Evolutionary conservation across 495 filamentous ascomycete genomes (phyloP).

Genomic region (Talaromyces nanjingensis): DNA sequence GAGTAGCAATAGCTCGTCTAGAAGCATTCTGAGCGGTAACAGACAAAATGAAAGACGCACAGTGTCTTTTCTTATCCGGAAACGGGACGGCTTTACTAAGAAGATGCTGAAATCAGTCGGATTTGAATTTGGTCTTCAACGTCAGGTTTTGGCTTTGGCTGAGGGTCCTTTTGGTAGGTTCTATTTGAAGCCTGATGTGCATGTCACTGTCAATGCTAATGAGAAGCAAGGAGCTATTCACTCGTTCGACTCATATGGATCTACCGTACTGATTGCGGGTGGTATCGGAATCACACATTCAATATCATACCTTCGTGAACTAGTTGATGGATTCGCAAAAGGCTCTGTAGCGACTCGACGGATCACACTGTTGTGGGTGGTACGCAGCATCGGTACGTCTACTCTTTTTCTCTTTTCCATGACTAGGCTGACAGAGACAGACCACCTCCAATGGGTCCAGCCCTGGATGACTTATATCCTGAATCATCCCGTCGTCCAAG

Average conservation of each 20-base stretch:
- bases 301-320: slow-evolving; percentile 45
- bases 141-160: slow-evolving; percentile 40
- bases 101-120: slow-evolving; percentile 40
- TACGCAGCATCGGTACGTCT: slow-evolving; percentile 30
- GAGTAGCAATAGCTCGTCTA: slow-evolving; percentile 28
- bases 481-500: slow-evolving; percentile 22
- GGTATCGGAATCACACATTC: slow-evolving; percentile 57
- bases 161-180: slow-evolving; percentile 50
- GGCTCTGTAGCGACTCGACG: slow-evolving; percentile 37
- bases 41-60: slow-evolving; percentile 24
- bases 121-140: slow-evolving; percentile 28
- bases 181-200: neutral
- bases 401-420: neutral
- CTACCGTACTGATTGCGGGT: slow-evolving; percentile 47
- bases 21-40: slow-evolving; percentile 19
- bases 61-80: slow-evolving; percentile 47
- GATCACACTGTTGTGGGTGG: slow-evolving; percentile 33
- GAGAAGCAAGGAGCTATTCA: slow-evolving; percentile 35
- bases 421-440: slow-evolving; percentile 12
- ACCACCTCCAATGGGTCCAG: slow-evolving; percentile 38
- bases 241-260: slow-evolving; percentile 45
- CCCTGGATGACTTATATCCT: slow-evolving; percentile 37
- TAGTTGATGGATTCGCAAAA: slow-evolving; percentile 33
- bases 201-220: neutral
- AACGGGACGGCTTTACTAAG: slow-evolving; percentile 47